These are phyloP conservation scores for Torrubiellomyces zombiae DNA, from an alignment of 2,329 filamentous ascomycete species.

Conservation along the genomic window DNA sequence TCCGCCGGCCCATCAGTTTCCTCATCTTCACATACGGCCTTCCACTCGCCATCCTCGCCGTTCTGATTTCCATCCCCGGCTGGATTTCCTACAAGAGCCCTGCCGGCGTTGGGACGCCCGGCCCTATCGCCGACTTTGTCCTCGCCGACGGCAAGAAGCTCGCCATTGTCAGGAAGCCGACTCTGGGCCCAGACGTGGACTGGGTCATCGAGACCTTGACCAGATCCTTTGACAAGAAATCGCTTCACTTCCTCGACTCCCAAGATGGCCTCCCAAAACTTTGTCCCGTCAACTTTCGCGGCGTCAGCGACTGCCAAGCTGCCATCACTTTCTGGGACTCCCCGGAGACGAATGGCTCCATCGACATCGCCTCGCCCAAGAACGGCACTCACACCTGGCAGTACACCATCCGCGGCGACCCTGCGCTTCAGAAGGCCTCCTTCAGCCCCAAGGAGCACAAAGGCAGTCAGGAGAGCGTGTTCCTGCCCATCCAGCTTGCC, in stretches of 20 bases:
- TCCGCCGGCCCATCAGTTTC: conserved; percentile 6
- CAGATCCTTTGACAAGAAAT: conserved; percentile 5
- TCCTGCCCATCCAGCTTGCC: conserved; percentile 16
- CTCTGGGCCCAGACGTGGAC: conserved; percentile 10
- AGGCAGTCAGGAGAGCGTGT: conserved; percentile 9
- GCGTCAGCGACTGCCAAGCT: conserved; percentile 14
- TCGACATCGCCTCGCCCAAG: conserved; percentile 1
- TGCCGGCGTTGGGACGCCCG: conserved; percentile 7
- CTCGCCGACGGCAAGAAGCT: conserved; percentile 9
- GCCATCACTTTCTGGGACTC: conserved; percentile 14
- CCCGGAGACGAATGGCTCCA: conserved; percentile 7
- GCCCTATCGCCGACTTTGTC: conserved; percentile 7
- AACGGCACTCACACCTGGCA: conserved; percentile 10
- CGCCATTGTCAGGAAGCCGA: conserved; percentile 9
- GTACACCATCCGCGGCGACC: conserved; percentile 12
- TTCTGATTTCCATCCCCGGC: conserved; percentile 13
- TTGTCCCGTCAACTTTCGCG: conserved; percentile 11
- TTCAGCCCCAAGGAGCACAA: conserved; percentile 28
- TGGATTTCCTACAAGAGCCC: conserved; percentile 6
- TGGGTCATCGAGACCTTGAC: conserved; percentile 10
- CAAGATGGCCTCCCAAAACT: conserved; percentile 5
- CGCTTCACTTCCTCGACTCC: conserved; percentile 6
- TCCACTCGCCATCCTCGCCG: conserved; percentile 13
- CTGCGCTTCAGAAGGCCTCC: conserved; percentile 15
- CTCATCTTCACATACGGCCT: conserved; percentile 10